Conservation (phyloP, 805 yeast genomes). For the Lipomyces chichibuensis region DNA sequence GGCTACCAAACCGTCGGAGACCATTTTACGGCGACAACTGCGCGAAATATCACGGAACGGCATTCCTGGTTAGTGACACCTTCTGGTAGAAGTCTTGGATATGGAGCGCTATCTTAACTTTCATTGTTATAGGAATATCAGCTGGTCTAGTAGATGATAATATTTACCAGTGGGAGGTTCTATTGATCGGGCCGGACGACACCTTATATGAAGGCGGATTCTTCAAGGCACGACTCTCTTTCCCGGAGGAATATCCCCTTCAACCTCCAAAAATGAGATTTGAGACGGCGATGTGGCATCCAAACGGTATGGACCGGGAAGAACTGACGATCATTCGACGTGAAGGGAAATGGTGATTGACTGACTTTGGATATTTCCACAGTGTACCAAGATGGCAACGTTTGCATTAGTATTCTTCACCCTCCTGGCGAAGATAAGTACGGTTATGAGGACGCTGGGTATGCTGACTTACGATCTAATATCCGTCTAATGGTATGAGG, state of each 20-base stretch:
- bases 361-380: slow-evolving; percentile 43
- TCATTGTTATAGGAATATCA: slow-evolving; percentile 58
- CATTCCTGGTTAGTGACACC: slow-evolving; percentile 24
- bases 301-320: slow-evolving; percentile 53
- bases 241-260: slow-evolving; percentile 70
- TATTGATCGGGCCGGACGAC: slow-evolving; percentile 70
- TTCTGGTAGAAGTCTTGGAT: not conserved
- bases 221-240: slow-evolving; percentile 63
- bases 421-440: slow-evolving; percentile 90
- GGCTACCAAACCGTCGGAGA: slow-evolving; percentile 31
- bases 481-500: not conserved
- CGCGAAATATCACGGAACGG: slow-evolving; percentile 33
- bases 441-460: slow-evolving; percentile 77
- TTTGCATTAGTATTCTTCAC: slow-evolving; percentile 82
- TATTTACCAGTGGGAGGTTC: slow-evolving; percentile 61
- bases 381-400: slow-evolving; percentile 81
- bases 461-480: not conserved
- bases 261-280: slow-evolving; percentile 68
- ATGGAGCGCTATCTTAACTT: not conserved
- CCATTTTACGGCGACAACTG: slow-evolving; percentile 33
- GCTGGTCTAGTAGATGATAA: slow-evolving; percentile 76
- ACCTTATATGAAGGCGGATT: slow-evolving; percentile 76
- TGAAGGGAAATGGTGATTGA: not conserved
- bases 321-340: not conserved
- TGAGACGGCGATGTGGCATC: slow-evolving; percentile 77